Base-by-base conservation (phyloP, 805 yeast species). In the Cyberlindnera sargentensis region DNA sequence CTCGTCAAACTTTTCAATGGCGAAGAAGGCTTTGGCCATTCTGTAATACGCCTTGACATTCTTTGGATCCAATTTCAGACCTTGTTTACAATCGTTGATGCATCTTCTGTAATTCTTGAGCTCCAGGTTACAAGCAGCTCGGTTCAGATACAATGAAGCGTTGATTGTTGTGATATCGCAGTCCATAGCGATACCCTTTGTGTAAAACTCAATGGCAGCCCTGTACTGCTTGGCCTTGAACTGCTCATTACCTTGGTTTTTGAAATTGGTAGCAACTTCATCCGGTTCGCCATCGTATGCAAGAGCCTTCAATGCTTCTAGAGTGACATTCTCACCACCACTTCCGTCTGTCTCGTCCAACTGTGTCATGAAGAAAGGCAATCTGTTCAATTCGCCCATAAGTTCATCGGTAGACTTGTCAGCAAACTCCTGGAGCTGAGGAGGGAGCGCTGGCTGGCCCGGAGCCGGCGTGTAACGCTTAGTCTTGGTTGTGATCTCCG, bases 251-350 rank as follows among this genome's bases (percentile, higher is more conserved):
- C 99, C 99, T 60, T 91, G 97, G 47, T 76, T 81, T 50, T 89
- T 88, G 68, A 90, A 93, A 57, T 89, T 90, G 25, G 77, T 72
- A 4, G 97, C 97, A 31, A 89, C 70, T 57, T 93, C 99, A 55
- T 84, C 81, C 0, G 97, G 96, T 49, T 88, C 95, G 37, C 98
- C 99, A 40, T 93, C 99, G 58, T 87, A 89, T 0, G 95, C 96
- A 52, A 93, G 68, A 5, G 96, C 91, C 58, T 82, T 83, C 45
- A 93, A 71, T 0, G 99, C 99, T 58, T 91, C 98, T 15, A 93
- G 65, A 41, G 78, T 82, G 4, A 71, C 58, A 56, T 85, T 86
- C 36, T 80, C 83, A 30, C 89, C 91, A 37, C 85, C 87, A 4
- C 74, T 81, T 11, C 85, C 89, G 52, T 84, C 88, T 3, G 80